Conservation (phyloP, 1,139 yeast species). For the Trichomonascaceae sp. region DNA sequence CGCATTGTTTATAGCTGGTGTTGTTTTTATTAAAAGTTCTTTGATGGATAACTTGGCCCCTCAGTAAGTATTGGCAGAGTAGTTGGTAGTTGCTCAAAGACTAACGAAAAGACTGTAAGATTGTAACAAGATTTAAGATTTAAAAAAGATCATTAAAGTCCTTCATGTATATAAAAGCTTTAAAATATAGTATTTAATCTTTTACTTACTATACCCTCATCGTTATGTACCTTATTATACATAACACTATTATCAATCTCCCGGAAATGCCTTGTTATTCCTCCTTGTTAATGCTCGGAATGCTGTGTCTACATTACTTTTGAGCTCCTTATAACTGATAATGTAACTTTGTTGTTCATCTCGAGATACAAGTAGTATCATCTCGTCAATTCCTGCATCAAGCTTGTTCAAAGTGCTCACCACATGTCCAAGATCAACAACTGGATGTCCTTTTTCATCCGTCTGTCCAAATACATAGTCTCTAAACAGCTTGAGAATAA, state of each 20-base stretch:
- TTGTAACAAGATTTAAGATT: background rate
- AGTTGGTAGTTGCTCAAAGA: background rate
- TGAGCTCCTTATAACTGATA: conserved; percentile 40
- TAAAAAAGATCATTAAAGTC: too few relatives aligned
- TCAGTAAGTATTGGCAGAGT: conserved; percentile 26
- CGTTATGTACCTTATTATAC: background rate
- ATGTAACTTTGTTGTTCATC: conserved; percentile 48
- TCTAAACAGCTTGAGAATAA: conserved; percentile 69
- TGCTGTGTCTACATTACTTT: conserved; percentile 64
- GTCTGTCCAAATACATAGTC: conserved; percentile 83
- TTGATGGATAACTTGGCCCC: conserved; percentile 37
- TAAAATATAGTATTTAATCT: background rate
- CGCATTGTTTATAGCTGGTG: conserved; percentile 34
- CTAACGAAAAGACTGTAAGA: background rate
- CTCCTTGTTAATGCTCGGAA: conserved; percentile 48
- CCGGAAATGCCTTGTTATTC: background rate
- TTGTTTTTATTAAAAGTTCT: conserved; percentile 35
- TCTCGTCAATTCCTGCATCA: conserved; percentile 90
- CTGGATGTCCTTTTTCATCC: conserved; percentile 71
- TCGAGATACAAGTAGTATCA: conserved; percentile 66
- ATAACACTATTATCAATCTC: background rate
- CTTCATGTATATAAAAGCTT: background rate
- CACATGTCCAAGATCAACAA: conserved; percentile 77
- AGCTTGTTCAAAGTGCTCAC: conserved; percentile 73
- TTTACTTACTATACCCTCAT: background rate